Conservation (phyloP, 169 alveolate species). For the Theileria annulata region DNA sequence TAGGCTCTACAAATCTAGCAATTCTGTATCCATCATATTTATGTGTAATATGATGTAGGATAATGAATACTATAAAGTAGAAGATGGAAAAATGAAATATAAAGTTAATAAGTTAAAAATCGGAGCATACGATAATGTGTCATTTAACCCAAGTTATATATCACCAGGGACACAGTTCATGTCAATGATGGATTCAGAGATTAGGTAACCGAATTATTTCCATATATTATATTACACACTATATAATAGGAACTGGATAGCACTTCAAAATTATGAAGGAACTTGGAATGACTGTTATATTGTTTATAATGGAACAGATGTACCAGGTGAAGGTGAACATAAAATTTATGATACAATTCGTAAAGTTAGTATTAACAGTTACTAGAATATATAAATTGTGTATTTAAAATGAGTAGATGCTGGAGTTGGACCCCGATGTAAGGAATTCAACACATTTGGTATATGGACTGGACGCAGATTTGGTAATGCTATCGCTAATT, state of each 20-base stretch:
- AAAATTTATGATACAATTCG: slow-evolving; percentile 93
- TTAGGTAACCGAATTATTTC: slow-evolving; percentile 74
- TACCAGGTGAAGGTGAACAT: slow-evolving; percentile 99
- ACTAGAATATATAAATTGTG: neutral
- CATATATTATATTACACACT: slow-evolving; percentile 77
- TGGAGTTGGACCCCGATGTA: slow-evolving; percentile 26
- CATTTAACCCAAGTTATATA: slow-evolving; percentile 87
- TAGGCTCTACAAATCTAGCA: slow-evolving; percentile 57
- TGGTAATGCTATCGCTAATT: slow-evolving; percentile 57
- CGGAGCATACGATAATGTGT: slow-evolving; percentile 50
- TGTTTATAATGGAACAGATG: slow-evolving; percentile 92
- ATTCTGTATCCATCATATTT: slow-evolving; percentile 5
- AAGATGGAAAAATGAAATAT: slow-evolving; percentile 35
- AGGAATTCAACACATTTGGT: slow-evolving; percentile 44
- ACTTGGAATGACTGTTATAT: slow-evolving; percentile 82
- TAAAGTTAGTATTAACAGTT: neutral
- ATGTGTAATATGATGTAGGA: neutral
- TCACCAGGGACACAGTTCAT: slow-evolving; percentile 99
- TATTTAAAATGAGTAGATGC: slow-evolving; percentile 21
- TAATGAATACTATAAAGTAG: slow-evolving; percentile 41
- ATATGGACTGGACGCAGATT: slow-evolving; percentile 66
- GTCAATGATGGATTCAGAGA: slow-evolving; percentile 71
- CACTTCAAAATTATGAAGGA: slow-evolving; percentile 54
- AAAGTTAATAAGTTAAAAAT: slow-evolving; percentile 84
- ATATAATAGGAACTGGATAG: slow-evolving; percentile 75